phyloP scores from a whole-genome alignment of 2,329 filamentous ascomycete genomes.

The Bipolaris gigantea region DNA sequence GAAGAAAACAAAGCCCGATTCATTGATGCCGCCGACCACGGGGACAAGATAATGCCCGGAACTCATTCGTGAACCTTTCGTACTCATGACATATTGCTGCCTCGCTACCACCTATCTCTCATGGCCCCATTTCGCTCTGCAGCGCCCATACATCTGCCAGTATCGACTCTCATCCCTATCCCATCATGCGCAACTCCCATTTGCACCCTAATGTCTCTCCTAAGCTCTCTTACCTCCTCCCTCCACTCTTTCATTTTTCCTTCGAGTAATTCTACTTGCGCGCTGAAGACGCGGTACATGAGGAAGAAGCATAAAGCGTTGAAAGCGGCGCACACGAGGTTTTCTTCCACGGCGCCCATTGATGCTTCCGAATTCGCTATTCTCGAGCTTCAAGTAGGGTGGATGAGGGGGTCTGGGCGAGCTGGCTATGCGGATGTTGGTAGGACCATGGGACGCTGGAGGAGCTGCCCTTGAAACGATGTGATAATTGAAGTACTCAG shows the following conservation, averaged over 20 bases:
- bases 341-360: not conserved
- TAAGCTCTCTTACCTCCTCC: not conserved
- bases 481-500: too few species aligned
- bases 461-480: not conserved
- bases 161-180: not conserved
- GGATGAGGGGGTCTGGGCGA: not conserved
- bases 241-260: not conserved
- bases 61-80: too few species aligned
- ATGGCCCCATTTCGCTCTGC: not conserved
- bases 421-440: not conserved
- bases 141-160: not conserved
- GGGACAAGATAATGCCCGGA: too few species aligned
- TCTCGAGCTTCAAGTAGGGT: not conserved
- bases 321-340: not conserved
- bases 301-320: slow-evolving; percentile 1
- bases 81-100: not conserved
- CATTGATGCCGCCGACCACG: too few species aligned
- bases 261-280: not conserved
- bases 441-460: not conserved
- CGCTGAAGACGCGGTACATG: slow-evolving; percentile 1
- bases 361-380: not conserved
- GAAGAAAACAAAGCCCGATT: too few species aligned
- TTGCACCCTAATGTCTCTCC: not conserved
- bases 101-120: not conserved
- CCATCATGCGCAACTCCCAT: not conserved